A percentile compares a stretch with the other conserved stretches of the same genome.
phyloP scores from a whole-genome alignment of 2,329 filamentous ascomycete species.

The Pyrenochaeta sp. region DNA sequence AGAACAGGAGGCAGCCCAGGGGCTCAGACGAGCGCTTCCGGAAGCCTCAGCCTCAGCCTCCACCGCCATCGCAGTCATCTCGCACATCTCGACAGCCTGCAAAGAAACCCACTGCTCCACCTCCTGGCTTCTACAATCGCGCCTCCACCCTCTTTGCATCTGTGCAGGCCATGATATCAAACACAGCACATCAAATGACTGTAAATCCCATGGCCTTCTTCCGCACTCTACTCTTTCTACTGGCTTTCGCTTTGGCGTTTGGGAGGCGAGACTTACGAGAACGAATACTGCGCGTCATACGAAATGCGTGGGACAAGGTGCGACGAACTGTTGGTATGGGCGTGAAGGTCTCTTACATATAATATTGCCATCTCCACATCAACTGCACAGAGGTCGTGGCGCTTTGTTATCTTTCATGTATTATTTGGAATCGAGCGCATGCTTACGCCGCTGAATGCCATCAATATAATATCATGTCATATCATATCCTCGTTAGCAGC shows the following conservation, averaged over 20 bases:
- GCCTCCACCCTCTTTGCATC: slow-evolving; percentile 55
- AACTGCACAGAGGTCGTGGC: background rate
- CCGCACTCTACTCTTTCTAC: slow-evolving; percentile 77
- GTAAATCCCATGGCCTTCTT: slow-evolving; percentile 65
- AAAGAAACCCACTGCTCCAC: slow-evolving; percentile 44
- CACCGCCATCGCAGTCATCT: slow-evolving; percentile 40
- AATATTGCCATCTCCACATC: slow-evolving; percentile 11
- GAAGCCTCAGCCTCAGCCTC: slow-evolving; percentile 32
- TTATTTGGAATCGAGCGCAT: no score
- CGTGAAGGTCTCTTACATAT: slow-evolving; percentile 97
- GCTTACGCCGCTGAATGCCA: no score
- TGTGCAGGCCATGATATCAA: slow-evolving; percentile 60
- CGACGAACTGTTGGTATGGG: slow-evolving; percentile 91
- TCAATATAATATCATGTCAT: no score
- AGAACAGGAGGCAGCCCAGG: slow-evolving; percentile 45
- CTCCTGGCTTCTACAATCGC: slow-evolving; percentile 52
- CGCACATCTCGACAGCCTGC: slow-evolving; percentile 36
- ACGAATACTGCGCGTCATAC: slow-evolving; percentile 73
- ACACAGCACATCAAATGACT: slow-evolving; percentile 61
- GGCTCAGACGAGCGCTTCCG: slow-evolving; percentile 43
- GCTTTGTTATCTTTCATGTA: no score
- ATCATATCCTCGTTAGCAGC: no score
- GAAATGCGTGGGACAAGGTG: slow-evolving; percentile 80
- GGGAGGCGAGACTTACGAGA: slow-evolving; percentile 79
- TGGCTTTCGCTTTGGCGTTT: slow-evolving; percentile 79